Conservation (phyloP, 441 rosid genomes). For the Corymbia citriodora region DNA sequence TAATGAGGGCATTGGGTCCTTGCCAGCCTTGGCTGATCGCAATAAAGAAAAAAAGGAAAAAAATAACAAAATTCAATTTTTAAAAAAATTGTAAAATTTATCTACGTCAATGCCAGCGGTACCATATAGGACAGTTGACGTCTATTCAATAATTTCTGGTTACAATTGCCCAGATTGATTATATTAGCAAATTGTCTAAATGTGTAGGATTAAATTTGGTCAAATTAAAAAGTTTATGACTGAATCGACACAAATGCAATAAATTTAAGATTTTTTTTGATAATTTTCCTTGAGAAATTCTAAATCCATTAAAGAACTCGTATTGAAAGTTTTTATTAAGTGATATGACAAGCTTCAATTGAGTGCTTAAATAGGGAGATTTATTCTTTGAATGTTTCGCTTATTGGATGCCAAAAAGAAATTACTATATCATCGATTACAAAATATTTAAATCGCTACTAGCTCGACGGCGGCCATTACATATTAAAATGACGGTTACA, state of each 20-base stretch:
- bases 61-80: too few relatives aligned
- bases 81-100: too few relatives aligned
- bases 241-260: too few relatives aligned
- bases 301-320: not conserved
- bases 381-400: not conserved
- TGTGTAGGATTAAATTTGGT: too few relatives aligned
- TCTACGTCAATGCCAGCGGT: too few relatives aligned
- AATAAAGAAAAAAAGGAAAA: too few relatives aligned
- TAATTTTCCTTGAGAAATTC: not conserved
- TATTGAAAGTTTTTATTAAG: not conserved
- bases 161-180: too few relatives aligned
- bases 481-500: not conserved
- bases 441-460: not conserved
- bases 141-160: too few relatives aligned
- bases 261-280: too few relatives aligned
- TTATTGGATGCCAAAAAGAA: not conserved
- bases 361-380: not conserved
- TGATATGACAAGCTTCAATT: not conserved
- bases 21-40: rapidly evolving
- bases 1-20: not conserved
- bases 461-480: not conserved
- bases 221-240: too few relatives aligned
- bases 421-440: not conserved
- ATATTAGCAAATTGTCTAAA: too few relatives aligned
- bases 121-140: too few relatives aligned